A percentile compares a stretch with the other conserved stretches of the same genome.
These are phyloP conservation scores for Leucocoprinus leucothites DNA, from an alignment of 768 basidiomycete species.

Conservation along the genomic window DNA sequence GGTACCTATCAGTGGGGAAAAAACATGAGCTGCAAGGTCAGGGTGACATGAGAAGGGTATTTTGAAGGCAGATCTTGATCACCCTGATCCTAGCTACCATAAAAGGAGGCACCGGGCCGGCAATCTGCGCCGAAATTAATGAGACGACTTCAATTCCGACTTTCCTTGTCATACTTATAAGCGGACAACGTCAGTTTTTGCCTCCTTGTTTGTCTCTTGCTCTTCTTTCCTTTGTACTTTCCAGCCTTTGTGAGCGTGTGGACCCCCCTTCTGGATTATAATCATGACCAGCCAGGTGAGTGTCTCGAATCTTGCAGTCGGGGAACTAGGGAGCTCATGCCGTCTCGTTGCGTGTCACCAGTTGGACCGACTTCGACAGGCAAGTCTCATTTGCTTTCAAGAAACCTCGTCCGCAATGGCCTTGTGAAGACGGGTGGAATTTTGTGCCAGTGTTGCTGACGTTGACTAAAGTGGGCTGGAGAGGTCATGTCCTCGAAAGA, in stretches of 20 bases:
- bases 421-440: neutral
- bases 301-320: neutral
- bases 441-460: neutral
- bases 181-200: neutral
- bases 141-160: constrained; percentile 7
- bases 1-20: neutral
- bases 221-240: neutral
- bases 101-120: neutral
- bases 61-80: neutral
- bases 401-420: no score
- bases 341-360: constrained; percentile 20
- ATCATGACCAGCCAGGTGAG: constrained; percentile 65
- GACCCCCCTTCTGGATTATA: neutral
- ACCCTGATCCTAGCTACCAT: neutral
- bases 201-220: neutral
- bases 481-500: constrained; percentile 85
- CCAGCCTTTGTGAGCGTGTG: neutral
- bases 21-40: neutral
- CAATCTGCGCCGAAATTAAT: constrained; percentile 11
- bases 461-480: constrained; percentile 68
- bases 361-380: constrained; percentile 81
- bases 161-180: constrained; percentile 1
- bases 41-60: neutral
- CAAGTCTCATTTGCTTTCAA: constrained; percentile 25
- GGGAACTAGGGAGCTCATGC: neutral